These are phyloP conservation scores for Starmera pachycereana DNA, from an alignment of 805 yeast genomes.

Conservation along the genomic window DNA sequence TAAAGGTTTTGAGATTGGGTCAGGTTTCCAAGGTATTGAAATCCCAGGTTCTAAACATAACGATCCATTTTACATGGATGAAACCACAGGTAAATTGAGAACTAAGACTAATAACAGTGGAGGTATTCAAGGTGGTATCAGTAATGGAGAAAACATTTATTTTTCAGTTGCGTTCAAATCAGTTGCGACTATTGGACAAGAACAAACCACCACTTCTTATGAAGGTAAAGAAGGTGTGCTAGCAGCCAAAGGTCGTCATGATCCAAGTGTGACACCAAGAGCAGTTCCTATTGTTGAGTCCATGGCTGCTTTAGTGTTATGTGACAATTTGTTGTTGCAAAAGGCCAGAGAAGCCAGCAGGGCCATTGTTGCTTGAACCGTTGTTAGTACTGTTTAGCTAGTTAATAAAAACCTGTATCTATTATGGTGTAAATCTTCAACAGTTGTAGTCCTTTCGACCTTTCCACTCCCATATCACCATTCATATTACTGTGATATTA, in stretches of 20 bases:
- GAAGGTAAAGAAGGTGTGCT: constrained; percentile 81
- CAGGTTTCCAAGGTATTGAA: constrained; percentile 85
- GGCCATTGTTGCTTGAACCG: constrained; percentile 14
- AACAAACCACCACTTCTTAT: constrained; percentile 80
- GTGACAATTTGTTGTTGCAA: constrained; percentile 79
- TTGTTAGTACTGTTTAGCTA: too few species aligned
- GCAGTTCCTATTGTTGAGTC: constrained; percentile 98
- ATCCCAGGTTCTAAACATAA: constrained; percentile 93
- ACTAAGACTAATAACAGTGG: constrained; percentile 91
- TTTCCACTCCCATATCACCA: too few species aligned
- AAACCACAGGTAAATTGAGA: constrained; percentile 52
- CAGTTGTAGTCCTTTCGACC: too few species aligned
- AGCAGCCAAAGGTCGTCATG: constrained; percentile 97
- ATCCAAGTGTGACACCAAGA: constrained; percentile 96
- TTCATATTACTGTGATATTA: too few species aligned
- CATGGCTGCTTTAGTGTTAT: constrained; percentile 91
- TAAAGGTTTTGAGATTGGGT: constrained; percentile 95
- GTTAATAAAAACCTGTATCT: too few species aligned
- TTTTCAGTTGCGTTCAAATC: constrained; percentile 96
- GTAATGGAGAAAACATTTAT: constrained; percentile 92
- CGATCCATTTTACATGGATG: constrained; percentile 68
- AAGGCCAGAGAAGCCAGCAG: constrained; percentile 63
- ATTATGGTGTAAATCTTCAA: too few species aligned
- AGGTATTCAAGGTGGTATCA: constrained; percentile 96
- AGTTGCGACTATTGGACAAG: constrained; percentile 94